phyloP scores from a whole-genome alignment of 2,329 filamentous ascomycete species.

The Aspergillus novofumigatus region DNA sequence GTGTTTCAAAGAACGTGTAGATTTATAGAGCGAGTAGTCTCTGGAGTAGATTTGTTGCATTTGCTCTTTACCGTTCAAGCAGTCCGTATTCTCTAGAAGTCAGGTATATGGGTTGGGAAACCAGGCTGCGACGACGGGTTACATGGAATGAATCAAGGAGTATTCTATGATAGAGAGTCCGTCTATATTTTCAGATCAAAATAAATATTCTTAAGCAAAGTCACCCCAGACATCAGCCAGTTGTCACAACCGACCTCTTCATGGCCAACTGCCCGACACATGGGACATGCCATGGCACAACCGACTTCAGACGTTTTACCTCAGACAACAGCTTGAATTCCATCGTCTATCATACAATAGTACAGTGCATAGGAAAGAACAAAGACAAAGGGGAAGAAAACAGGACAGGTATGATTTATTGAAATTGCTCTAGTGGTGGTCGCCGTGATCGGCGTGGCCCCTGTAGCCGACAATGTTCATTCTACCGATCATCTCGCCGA shows the following conservation, averaged over 20 bases:
- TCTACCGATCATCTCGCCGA: constrained; percentile 93
- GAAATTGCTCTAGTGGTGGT: constrained; percentile 31
- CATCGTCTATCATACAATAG: constrained; percentile 47
- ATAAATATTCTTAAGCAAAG: background rate
- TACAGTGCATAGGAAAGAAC: constrained; percentile 30
- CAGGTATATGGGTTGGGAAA: background rate
- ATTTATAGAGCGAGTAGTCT: background rate
- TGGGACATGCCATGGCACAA: constrained; percentile 13
- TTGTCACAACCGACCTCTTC: background rate
- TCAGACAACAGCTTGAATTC: constrained; percentile 42
- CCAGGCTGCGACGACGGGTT: background rate
- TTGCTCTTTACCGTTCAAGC: background rate
- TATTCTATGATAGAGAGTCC: background rate
- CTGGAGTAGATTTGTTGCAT: background rate
- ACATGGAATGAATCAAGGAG: background rate
- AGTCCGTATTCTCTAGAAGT: too few relatives aligned
- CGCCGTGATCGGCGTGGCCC: constrained; percentile 56
- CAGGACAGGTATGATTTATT: constrained; percentile 23
- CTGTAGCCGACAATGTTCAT: constrained; percentile 94
- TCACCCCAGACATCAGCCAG: background rate
- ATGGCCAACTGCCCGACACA: background rate
- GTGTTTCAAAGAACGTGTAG: background rate
- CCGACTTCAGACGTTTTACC: constrained; percentile 21
- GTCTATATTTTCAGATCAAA: background rate
- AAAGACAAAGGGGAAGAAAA: constrained; percentile 31